Base-by-base conservation (phyloP, 495 filamentous ascomycete genomes). In the Xylaria nigripes region DNA sequence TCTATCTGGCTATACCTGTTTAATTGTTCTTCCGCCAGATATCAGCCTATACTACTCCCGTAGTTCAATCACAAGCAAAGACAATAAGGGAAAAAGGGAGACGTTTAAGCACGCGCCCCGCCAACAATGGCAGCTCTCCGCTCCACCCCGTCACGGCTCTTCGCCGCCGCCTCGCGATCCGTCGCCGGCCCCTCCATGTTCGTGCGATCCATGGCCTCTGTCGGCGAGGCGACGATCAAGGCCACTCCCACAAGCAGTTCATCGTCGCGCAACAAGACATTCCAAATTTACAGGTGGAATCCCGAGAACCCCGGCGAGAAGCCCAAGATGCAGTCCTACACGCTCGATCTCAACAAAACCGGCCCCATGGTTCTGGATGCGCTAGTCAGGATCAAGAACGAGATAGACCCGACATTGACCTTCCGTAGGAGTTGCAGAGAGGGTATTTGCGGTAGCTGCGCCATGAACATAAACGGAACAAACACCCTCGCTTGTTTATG, bases 221-320 rank as follows among this genome's bases (percentile, higher is more conserved):
- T 68, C 48, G 68, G 66, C 53, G 69, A 58, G 54, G 81, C 78
- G 42, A 75, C 72, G 49, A 80, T 73, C 61, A 70, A 77, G 51
- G 67, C 80, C 61, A 78, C 85, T 58, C 83, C 80, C 50, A 70
- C 61, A 45, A 64, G 76, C 38, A 76, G 73, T 48, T 71, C 77
- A 46, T 65, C 79, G 19, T 68, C 84, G 47, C 83, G 79, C 61
- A 84, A 86, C 70, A 97, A 96, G 82, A 89, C 87, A 53, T 98
- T 98, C 83, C 86, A 96, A 72, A 83, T 98, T 81, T 98, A 98
- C 83, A 86, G 93, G 63, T 98, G 93, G 93, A 94, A 94, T 68
- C 93, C 93, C 38, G 93, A 97, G 68, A 75, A 80, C 55, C 93
- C 93, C 25, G 79, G 81, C 67, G 81, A 85, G 75, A 98, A 98